Evolutionary conservation across 306 rosid genomes (phyloP), one percentile per base, ranked within the genome.

Genomic region (Abrus pulchellus): DNA sequence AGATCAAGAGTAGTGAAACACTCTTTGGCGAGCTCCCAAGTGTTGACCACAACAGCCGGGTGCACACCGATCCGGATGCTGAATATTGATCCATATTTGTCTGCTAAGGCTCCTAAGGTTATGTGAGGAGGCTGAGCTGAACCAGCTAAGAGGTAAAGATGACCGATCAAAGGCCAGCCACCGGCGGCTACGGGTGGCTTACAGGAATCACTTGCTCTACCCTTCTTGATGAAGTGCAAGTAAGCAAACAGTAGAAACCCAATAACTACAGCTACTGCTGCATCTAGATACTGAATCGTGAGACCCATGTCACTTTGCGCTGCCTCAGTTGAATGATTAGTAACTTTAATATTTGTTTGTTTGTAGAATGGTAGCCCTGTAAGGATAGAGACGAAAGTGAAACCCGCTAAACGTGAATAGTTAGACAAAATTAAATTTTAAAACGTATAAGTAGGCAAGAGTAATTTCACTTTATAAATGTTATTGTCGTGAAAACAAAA

Each of bases 51-150:
- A 7, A 67, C 72, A 1, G 72, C 72, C 0, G n/a, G 36, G 30
- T 67, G 54, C 4, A 67, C 38, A 2, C 72, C 72, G 6, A 67
- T 43, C 20, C 20, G 53, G 38, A 67, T 9, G 48, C 49, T 40
- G 70, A 64, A 64, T 64, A 64, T 64, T 64, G 70, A 49, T 5
- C 70, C 70, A 0, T 64, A 64, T 9, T 38, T 64, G 70, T 64
- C 70, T 64, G 70, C 70, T 14, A 64, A 54, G 9, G 32, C 28
- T 54, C 60, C 60, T n/a, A 54, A 7, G 9, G 30, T 54, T 20
- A 4, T 2, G 60, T 54, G n/a, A 13, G 57, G 60, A 5, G 60
- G 9, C 60, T n/a, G 2, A 54, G 1, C 60, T 7, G 60, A 54
- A 20, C 60, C 60, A 54, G 32, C 32, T 14, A 54, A 20, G 32